These are phyloP conservation scores for Picochlorum sp. DNA, from an alignment of 139 green algal genomes.

Conservation along the genomic window DNA sequence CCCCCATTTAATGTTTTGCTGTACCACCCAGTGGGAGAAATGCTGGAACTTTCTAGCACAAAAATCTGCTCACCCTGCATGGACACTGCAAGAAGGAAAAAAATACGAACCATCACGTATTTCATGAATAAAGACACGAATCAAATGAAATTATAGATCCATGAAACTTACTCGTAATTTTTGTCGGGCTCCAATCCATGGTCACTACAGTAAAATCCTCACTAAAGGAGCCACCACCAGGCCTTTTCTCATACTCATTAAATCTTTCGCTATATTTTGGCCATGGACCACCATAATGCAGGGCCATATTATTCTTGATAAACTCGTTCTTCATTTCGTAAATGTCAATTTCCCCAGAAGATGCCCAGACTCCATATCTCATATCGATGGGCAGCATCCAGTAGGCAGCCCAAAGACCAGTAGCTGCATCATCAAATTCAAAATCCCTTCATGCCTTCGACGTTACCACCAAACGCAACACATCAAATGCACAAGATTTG, in stretches of 20 bases:
- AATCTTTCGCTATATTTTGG: background rate
- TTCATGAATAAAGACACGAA: too few relatives aligned
- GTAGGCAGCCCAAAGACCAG: conserved; percentile 25
- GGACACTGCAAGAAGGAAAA: conserved; percentile 1
- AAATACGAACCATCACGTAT: too few relatives aligned
- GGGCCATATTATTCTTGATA: background rate
- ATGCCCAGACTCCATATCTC: conserved; percentile 19
- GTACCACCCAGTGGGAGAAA: background rate
- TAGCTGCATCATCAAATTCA: too few relatives aligned
- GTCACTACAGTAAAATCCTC: conserved; percentile 8
- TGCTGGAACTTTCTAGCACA: background rate
- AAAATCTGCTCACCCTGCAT: background rate
- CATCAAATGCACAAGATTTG: too few relatives aligned
- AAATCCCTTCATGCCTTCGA: too few relatives aligned
- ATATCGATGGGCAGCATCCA: conserved; percentile 19
- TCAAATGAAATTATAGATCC: background rate
- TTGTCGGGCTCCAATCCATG: conserved; percentile 1
- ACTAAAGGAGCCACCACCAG: background rate
- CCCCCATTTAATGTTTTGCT: background rate
- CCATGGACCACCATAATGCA: conserved; percentile 15
- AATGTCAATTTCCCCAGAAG: conserved; percentile 23
- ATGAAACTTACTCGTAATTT: conserved; percentile 13
- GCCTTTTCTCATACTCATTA: background rate
- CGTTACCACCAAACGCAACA: background rate
- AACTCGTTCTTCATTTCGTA: conserved; percentile 20